A percentile compares a stretch with the other conserved stretches of the same genome.
These are phyloP conservation scores for Sanghuangporus sanghuang DNA, from an alignment of 1,284 basidiomycete species.

Conservation along the genomic window DNA sequence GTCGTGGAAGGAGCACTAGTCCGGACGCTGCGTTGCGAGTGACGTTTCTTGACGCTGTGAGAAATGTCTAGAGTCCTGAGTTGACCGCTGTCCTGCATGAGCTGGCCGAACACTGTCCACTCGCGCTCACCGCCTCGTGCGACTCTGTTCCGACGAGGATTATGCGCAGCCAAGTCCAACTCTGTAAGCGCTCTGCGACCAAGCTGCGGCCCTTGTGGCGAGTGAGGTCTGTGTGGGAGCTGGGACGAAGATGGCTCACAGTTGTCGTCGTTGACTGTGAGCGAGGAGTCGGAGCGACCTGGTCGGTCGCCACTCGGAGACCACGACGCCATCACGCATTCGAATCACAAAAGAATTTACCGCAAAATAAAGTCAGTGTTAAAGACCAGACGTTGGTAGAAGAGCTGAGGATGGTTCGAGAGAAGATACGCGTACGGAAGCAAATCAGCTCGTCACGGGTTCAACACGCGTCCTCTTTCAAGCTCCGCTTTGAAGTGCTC, in stretches of 20 bases:
- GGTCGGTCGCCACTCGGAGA: not conserved
- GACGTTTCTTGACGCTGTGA: conserved; percentile 5
- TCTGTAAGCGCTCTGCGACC: conserved; percentile 1
- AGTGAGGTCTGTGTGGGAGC: not conserved
- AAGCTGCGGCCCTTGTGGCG: not conserved
- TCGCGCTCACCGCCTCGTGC: conserved; percentile 26
- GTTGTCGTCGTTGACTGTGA: not conserved
- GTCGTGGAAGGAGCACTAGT: not conserved
- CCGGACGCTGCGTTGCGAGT: not conserved
- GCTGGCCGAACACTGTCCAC: conserved; percentile 68
- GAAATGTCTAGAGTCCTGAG: conserved; percentile 25
- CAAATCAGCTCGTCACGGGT: too few relatives aligned
- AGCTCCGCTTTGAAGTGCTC: too few relatives aligned
- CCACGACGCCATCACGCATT: not conserved
- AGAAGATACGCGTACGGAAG: too few relatives aligned
- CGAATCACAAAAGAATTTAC: not conserved
- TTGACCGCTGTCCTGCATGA: conserved; percentile 61
- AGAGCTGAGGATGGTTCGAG: too few relatives aligned
- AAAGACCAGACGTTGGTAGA: too few relatives aligned
- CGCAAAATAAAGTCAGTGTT: too few relatives aligned
- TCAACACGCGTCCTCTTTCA: too few relatives aligned
- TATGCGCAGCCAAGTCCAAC: not conserved
- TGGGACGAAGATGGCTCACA: not conserved
- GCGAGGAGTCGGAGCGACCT: not conserved
- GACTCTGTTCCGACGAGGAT: not conserved